Conservation (phyloP, 495 filamentous ascomycete genomes). For the Glonium stellatum region DNA sequence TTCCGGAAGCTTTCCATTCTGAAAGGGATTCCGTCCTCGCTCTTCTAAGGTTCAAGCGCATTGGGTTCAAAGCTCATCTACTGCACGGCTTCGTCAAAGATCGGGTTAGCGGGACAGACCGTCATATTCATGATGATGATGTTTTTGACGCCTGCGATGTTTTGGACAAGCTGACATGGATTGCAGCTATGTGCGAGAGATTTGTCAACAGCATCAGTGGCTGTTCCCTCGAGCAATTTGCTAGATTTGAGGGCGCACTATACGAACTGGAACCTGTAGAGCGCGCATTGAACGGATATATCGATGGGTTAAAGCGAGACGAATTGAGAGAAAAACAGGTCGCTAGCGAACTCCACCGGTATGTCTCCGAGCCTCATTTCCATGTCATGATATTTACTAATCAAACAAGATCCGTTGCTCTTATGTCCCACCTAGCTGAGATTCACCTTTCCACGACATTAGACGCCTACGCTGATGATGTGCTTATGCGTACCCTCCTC, state of each 20-base stretch:
- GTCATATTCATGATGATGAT: conserved; percentile 60
- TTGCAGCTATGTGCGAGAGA: conserved; percentile 71
- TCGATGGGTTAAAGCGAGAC: conserved; percentile 73
- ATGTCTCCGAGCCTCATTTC: conserved; percentile 6
- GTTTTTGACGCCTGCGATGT: conserved; percentile 70
- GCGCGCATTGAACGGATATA: conserved; percentile 78
- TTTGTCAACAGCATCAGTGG: conserved; percentile 71
- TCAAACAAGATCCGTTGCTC: conserved; percentile 47
- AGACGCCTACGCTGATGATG: conserved; percentile 71
- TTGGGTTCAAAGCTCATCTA: conserved; percentile 80
- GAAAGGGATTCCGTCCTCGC: conserved; percentile 80
- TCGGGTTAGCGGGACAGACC: conserved; percentile 50
- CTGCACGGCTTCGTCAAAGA: conserved; percentile 76
- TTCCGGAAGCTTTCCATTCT: conserved; percentile 73
- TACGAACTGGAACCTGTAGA: conserved; percentile 93
- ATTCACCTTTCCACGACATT: conserved; percentile 54
- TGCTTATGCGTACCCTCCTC: conserved; percentile 61
- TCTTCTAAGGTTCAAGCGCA: conserved; percentile 75
- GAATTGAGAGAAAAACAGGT: conserved; percentile 82
- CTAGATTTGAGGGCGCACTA: conserved; percentile 62
- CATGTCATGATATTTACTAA: background rate
- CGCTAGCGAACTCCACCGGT: conserved; percentile 68
- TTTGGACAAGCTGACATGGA: conserved; percentile 78
- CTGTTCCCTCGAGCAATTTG: conserved; percentile 72
- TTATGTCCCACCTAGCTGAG: conserved; percentile 78